Evolutionary conservation across 2,329 filamentous ascomycete species (phyloP), one percentile per base, ranked within the genome.

Genomic region (Lecanicillium sp.): DNA sequence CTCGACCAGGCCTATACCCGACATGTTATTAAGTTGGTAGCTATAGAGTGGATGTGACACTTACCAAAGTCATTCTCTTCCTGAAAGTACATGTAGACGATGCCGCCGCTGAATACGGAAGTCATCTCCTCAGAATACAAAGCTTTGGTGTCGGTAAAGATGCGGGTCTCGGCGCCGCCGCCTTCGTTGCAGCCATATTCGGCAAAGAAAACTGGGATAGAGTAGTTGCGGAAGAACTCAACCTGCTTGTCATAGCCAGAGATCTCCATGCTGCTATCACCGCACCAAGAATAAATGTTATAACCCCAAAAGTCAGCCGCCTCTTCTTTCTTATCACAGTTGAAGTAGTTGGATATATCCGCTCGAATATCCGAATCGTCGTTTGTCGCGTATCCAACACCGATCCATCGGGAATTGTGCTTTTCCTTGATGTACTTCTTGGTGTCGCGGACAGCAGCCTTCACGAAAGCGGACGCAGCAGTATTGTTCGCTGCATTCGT

Each of bases 271-370:
- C 74, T 81, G 62, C 87, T 95, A 58, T 90, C 68, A 58, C 91
- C 93, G 67, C 93, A 98, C 93, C 93, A 98, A 45, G 90, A 95
- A 79, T 98, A 98, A 72, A 97, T 95, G 78, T 98, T 98, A 84
- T 97, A 97, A 51, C 93, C 93, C 87, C 90, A 98, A 77, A 94
- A 97, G 70, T 98, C 93, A 56, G 97, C 95, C 52, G 86, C 62
- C 9, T 74, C 71, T 27, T 74, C 64, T 52, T 79, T 67, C 3
- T 60, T 49, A 52, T 90, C 87, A 64, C 93, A 98, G 77, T 95
- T 90, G 74, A 98, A 96, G 79, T 95, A 98, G 64, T 89, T 73
- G 57, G 89, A 87, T 62, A 97, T 81, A 60, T 89, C 75, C 55
- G 76, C 76, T 66, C 93, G 87, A 59, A 95, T 94, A 17, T 81